A percentile compares a stretch with the other conserved stretches of the same genome.
Conservation (phyloP, 2,329 filamentous ascomycete genomes). For the Beauveria pseudobassiana region DNA sequence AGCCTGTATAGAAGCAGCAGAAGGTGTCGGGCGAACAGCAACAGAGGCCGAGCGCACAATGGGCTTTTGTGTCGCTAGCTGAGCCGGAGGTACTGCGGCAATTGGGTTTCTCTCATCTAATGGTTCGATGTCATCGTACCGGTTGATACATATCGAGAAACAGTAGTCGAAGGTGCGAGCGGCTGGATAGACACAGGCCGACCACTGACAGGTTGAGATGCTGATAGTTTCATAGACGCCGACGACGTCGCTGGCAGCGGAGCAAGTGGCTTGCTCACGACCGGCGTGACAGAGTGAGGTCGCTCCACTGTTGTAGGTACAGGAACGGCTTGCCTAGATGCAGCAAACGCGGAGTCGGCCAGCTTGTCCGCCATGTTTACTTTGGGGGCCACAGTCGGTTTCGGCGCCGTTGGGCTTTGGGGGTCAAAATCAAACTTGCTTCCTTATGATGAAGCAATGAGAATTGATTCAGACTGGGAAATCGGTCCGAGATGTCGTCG, state of each 20-base stretch:
- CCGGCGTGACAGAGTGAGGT: slow-evolving; percentile 25
- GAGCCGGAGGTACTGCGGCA: slow-evolving; percentile 20
- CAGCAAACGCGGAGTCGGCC: slow-evolving; percentile 75
- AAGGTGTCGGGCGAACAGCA: background rate
- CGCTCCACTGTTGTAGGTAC: slow-evolving; percentile 7
- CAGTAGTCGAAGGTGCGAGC: background rate
- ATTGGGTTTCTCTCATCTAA: slow-evolving; percentile 45
- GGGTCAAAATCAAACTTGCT: slow-evolving; percentile 77
- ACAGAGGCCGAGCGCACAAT: slow-evolving; percentile 1
- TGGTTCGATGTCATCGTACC: slow-evolving; percentile 72
- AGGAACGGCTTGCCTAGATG: background rate
- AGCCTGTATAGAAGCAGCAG: background rate
- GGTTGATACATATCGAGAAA: slow-evolving; percentile 41
- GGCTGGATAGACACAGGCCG: slow-evolving; percentile 20
- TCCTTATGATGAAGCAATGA: slow-evolving; percentile 76
- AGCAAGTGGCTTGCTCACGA: slow-evolving; percentile 14
- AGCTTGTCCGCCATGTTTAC: slow-evolving; percentile 67
- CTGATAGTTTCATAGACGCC: slow-evolving; percentile 21
- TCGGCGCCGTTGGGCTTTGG: slow-evolving; percentile 38
- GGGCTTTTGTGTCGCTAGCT: slow-evolving; percentile 8
- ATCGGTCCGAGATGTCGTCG: slow-evolving; percentile 79
- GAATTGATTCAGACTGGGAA: slow-evolving; percentile 90
- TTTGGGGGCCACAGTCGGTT: slow-evolving; percentile 44
- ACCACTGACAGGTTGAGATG: slow-evolving; percentile 27
- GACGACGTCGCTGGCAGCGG: slow-evolving; percentile 15